Conservation (phyloP, 306 rosid species). For the Casuarina equisetifolia region DNA sequence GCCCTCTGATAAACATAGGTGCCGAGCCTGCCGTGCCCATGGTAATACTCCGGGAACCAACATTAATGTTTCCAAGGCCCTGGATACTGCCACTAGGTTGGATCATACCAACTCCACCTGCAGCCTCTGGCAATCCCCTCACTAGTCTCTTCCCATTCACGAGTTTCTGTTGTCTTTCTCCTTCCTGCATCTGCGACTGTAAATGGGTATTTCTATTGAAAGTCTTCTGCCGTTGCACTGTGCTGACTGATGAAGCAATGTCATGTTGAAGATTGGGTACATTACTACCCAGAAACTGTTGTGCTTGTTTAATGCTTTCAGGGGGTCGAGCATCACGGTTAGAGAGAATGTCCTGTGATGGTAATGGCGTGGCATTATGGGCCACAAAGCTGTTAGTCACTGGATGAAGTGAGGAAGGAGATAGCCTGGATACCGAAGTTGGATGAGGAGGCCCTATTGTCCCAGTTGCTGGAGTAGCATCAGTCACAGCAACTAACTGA, state of each 20-base stretch:
- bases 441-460: constrained; percentile 8
- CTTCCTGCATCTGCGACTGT: constrained; percentile 23
- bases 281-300: background rate
- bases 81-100: constrained; percentile 11
- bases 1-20: constrained; percentile 9
- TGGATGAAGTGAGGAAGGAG: background rate
- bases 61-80: constrained; percentile 12
- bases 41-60: constrained; percentile 1
- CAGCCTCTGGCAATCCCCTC: background rate
- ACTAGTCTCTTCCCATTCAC: background rate
- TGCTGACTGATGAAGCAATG: constrained; percentile 23
- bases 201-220: constrained; percentile 1
- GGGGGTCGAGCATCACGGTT: background rate
- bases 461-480: constrained; percentile 7
- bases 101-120: constrained; percentile 2
- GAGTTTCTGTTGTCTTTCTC: constrained; percentile 7
- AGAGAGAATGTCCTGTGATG: constrained; percentile 11
- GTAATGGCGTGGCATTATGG: constrained; percentile 8
- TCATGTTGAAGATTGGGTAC: constrained; percentile 14
- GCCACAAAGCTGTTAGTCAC: constrained; percentile 9
- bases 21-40: constrained; percentile 16
- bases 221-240: constrained; percentile 13
- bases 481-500: background rate
- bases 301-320: background rate
- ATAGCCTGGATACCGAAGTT: constrained; percentile 7